Base-by-base conservation (phyloP, 768 basidiomycete genomes). In the Phaeotremella skinneri region DNA sequence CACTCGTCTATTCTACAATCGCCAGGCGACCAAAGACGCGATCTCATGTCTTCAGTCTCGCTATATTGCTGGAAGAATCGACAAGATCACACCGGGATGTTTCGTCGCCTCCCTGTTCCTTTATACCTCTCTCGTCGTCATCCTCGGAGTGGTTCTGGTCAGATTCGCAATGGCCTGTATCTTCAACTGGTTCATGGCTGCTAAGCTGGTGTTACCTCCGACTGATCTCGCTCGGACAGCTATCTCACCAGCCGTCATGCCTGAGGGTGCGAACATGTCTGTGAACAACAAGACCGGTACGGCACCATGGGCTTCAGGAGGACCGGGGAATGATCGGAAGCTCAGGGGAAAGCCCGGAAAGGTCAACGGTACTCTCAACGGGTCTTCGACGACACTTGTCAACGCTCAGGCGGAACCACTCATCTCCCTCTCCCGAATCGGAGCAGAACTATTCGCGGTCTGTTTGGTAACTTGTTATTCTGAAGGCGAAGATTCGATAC, bases 391-490 rank as follows among this genome's bases (percentile, higher is more conserved):
- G 2, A 70, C 71, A 3, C 45, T 67, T 14, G 67, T 66, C 52
- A 67, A 69, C 52, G 13, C 32, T 26, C 9, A 42, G 32, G 6
- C 56, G 7, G 62, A 72, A 63, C 87, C 89, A 4, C 76, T 87
- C 52, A 87, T 98, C 83, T 87, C 85, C 58, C 81, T 94, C 59
- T 83, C 90, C 0, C 87, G 91, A 67, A 98, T 98, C 64, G 96
- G 96, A 13, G 84, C 90, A 1, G 96, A 99, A 73, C 82, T 98
- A 30, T 99, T 97, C 75, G 87, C 90, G 1, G 86, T 98, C 37
- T 96, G 92, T 76, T 81, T 99, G 58, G 90, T 99, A 4, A 98
- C 96, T 1, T 98, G 96, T 73, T 99, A 99, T 75, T 94, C 91
- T 1, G 96, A 99, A 79, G 93, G 92, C 49, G 89, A 91, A 78